Base-by-base conservation (phyloP, 306 rosid species). In the Quercus dentata region DNA sequence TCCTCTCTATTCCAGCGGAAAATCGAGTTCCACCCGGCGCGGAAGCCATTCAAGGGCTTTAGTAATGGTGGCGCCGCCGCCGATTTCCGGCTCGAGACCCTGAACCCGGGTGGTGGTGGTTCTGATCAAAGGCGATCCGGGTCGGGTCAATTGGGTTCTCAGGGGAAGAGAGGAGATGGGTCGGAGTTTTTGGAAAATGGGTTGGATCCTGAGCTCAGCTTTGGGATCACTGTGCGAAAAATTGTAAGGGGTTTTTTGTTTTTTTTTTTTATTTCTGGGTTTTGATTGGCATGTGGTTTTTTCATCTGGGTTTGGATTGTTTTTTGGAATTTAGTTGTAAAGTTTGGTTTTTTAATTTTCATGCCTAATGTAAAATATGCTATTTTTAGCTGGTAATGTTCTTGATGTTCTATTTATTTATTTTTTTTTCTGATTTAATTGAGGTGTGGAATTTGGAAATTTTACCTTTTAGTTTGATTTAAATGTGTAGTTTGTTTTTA, bases 121-220 rank as follows among this genome's bases (percentile, higher is more conserved):
- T 83, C 90, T 35, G 89, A 86, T 25, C 46, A 74, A 19, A 75
- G 77, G 0, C 68, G 69, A 33, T 17, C 75, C 1, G 80, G 58
- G 25, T 81, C 87, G 30, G 86, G 25, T 23, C 56, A 51, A 21
- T 74, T 84, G 13, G 74, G 61, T 18, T 49, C 68, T 15, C 78
- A 78, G 5, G 77, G 84, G 14, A 91, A 85, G 74, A 96, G 85
- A 77, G 72, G 57, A 4, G 99, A 90, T 35, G 87, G 62, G 71
- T 82, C 93, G 10, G 99, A 93, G 76, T 78, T 78, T 55, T 74
- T 80, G 20, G 98, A 95, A 19, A 74, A 49, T 65, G 97, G 93
- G 74, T 86, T 91, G 86, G 99, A 96, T 88, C 97, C 97, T 28
- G 99, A 96, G 86, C 92, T 96, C 84, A 87, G 92, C 82, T 82